Evolutionary conservation across 192 early-diverging fungal species (phyloP).

Genomic region (Radiomyces spectabilis): DNA sequence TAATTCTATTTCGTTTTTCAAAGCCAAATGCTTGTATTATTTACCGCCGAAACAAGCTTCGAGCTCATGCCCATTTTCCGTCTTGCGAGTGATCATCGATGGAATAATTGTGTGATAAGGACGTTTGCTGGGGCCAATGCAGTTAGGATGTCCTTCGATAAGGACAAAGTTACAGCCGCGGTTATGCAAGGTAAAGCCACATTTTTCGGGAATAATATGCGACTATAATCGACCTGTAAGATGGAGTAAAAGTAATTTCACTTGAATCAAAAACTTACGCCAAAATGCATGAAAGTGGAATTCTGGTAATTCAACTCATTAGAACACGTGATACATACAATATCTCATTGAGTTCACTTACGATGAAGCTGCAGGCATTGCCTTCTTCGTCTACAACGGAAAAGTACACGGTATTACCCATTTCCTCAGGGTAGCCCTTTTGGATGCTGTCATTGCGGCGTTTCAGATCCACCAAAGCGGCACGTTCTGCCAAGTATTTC

Average conservation of each 20-base stretch:
- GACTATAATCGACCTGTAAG: conserved; percentile 30
- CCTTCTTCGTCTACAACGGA: conserved; percentile 66
- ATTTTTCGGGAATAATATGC: conserved; percentile 42
- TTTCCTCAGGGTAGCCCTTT: conserved; percentile 53
- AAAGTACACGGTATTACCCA: conserved; percentile 71
- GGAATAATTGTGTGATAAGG: conserved; percentile 81
- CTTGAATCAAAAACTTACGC: conserved; percentile 33
- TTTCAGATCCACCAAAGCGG: conserved; percentile 42
- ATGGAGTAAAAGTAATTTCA: not conserved
- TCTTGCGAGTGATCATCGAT: conserved; percentile 47
- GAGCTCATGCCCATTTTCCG: conserved; percentile 24
- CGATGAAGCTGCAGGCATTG: conserved; percentile 77
- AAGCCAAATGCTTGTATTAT: not conserved
- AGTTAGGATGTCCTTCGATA: conserved; percentile 52
- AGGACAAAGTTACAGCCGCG: conserved; percentile 62
- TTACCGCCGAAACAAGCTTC: conserved; percentile 39
- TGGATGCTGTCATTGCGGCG: conserved; percentile 39
- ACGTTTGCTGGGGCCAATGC: conserved; percentile 57
- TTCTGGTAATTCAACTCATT: too few species aligned
- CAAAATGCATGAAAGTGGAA: conserved; percentile 46
- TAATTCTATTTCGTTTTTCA: not conserved
- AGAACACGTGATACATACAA: not conserved
- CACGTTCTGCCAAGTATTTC: conserved; percentile 49
- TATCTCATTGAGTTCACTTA: conserved; percentile 5
- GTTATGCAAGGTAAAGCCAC: conserved; percentile 63